These are phyloP conservation scores for Calonectria multiphialidica DNA, from an alignment of 2,329 filamentous ascomycete genomes.

Conservation along the genomic window DNA sequence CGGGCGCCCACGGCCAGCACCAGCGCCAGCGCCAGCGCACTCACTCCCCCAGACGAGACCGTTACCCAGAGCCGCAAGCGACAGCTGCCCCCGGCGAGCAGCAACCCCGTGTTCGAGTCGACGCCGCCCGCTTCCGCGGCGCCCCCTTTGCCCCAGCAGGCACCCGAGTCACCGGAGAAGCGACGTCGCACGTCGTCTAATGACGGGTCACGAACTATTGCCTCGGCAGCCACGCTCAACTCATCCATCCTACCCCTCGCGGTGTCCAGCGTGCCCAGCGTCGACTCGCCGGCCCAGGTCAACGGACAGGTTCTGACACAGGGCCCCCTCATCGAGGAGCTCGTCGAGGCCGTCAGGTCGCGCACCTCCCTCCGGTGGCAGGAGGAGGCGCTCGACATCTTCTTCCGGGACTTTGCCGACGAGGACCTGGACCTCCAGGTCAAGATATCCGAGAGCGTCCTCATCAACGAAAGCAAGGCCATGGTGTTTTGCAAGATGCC, in stretches of 20 bases:
- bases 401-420: slow-evolving; percentile 69
- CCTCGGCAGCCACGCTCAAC: slow-evolving; percentile 38
- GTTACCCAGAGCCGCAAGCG: slow-evolving; percentile 58
- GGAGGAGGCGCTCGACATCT: slow-evolving; percentile 69
- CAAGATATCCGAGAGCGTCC: slow-evolving; percentile 69
- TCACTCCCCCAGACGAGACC: slow-evolving; percentile 69
- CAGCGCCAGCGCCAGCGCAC: slow-evolving; percentile 51
- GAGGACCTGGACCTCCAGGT: slow-evolving; percentile 71
- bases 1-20: slow-evolving; percentile 52
- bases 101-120: slow-evolving; percentile 34
- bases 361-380: slow-evolving; percentile 62
- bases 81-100: slow-evolving; percentile 42
- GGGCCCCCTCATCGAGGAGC: slow-evolving; percentile 50
- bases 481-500: slow-evolving; percentile 75
- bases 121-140: slow-evolving; percentile 34
- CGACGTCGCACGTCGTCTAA: slow-evolving; percentile 48
- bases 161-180: slow-evolving; percentile 49
- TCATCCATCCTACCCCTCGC: slow-evolving; percentile 45
- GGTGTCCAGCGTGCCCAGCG: slow-evolving; percentile 33
- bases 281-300: slow-evolving; percentile 34
- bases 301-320: slow-evolving; percentile 34
- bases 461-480: slow-evolving; percentile 70
- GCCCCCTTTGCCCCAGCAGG: slow-evolving; percentile 37
- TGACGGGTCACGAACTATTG: slow-evolving; percentile 41
- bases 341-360: slow-evolving; percentile 55